Percentiles rank a stretch among this genome's conserved stretches.
Evolutionary conservation across 78 protist genomes (phyloP).

Genomic region (Guillardia theta): DNA sequence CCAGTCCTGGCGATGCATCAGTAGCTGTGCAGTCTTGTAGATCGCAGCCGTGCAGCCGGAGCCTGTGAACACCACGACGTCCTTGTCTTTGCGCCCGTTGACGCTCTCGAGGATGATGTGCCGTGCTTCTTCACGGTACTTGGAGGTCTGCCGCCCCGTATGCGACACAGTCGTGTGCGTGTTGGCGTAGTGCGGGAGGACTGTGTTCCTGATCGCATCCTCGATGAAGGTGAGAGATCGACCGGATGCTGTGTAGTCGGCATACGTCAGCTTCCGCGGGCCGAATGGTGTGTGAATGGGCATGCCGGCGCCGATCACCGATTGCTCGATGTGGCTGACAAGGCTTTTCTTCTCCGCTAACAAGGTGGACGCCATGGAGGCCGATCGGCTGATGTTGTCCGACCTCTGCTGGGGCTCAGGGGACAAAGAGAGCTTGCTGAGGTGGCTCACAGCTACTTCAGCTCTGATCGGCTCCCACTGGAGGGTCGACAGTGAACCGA

Average conservation of each 20-base stretch:
- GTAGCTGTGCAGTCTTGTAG: conserved; percentile 43
- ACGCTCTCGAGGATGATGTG: not conserved
- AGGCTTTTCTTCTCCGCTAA: too few relatives aligned
- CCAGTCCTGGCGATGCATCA: not conserved
- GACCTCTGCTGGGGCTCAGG: too few relatives aligned
- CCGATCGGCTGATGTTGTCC: too few relatives aligned
- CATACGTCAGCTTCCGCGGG: not conserved
- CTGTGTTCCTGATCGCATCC: conserved; percentile 34
- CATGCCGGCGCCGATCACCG: too few relatives aligned
- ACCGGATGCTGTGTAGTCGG: conserved; percentile 70
- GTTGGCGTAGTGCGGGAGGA: conserved; percentile 80
- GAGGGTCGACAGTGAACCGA: too few relatives aligned
- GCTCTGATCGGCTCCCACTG: too few relatives aligned
- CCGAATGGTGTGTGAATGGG: conserved; percentile 68
- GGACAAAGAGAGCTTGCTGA: too few relatives aligned
- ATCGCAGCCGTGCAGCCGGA: conserved; percentile 73
- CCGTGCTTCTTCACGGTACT: not conserved
- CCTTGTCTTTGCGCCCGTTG: not conserved
- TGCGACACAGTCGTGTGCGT: conserved; percentile 76
- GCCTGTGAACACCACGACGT: conserved; percentile 70
- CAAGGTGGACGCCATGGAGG: too few relatives aligned
- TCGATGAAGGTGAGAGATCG: conserved; percentile 68
- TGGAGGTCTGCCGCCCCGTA: conserved; percentile 54
- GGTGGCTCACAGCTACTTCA: too few relatives aligned
- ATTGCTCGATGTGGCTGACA: too few relatives aligned